Evolutionary conservation across 1,284 basidiomycete species (phyloP), one percentile per base, ranked within the genome.

Genomic region (Cryptococcus sp.): DNA sequence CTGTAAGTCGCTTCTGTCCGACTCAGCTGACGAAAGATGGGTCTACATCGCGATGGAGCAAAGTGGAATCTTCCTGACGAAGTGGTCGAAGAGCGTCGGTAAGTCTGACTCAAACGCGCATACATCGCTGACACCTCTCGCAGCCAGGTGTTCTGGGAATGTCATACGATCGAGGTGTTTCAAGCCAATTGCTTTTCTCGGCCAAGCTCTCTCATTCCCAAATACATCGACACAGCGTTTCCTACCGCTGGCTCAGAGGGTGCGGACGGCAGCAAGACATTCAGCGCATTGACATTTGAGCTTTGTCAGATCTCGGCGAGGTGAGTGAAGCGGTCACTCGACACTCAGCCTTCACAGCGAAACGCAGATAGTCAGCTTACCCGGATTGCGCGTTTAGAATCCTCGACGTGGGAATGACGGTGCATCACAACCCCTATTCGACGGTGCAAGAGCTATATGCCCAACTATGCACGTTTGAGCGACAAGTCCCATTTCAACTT

Each of bases 21-120:
- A 2, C 8, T 5, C 47, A n/a, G 19, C 54, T 57, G 19, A 61
- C 46, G 41, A 27, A 27, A 68, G 64, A 77, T 77, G 75, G 75
- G 75, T 0, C 46, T 75, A 52, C 75, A 78, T 54, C 65, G 72
- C 6, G 76, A 78, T 58, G 76, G 76, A 2, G 61, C 60, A 23
- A 60, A 68, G 10, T 78, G 76, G 76, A 70, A 71, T 40, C 62
- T 78, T 5, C 66, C 69, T 0, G 50, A 54, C 11, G 62, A 73
- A 8, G 66, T 71, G 0, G 66, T 70, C 1, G 66, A 75, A 47
- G 73, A 75, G 47, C 59, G 75, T 27, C 59, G 70, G 50, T 62
- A 38, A 27, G 58, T 53, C 35, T 20, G 5, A 22, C n/a, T 25
- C 38, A 8, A 4, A 16, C 27, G 16, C 40, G 20, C 27, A 19